Evolutionary conservation across 345 rosid genomes (phyloP), one percentile per base, ranked within the genome.

Genomic region (Brassica napus): DNA sequence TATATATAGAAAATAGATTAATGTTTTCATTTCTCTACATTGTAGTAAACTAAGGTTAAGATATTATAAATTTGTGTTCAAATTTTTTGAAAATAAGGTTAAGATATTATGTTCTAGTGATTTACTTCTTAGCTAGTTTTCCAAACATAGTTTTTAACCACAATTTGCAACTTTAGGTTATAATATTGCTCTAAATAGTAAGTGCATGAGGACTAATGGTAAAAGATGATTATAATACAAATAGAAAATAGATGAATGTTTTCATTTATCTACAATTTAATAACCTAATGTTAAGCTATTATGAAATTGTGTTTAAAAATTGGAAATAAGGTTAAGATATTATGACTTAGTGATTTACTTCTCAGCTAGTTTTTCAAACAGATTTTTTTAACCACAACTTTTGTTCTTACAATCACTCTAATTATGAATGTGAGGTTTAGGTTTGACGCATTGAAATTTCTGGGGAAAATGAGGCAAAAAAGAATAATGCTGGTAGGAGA

Each of bases 401-500:
- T 24, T 4, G 23, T 55, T 49, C 11, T 52, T 35, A 31, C 18
- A 26, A 49, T 3, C 1, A 21, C 8, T 61, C 61, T n/a, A 52
- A 77, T 28, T 6, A 9, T 66, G 42, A 42, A 52, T 52, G 57
- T 49, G 54, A 26, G 68, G 28, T 52, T 65, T 75, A 94, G 98
- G 88, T 92, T 94, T 84, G 87, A 95, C 84, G 98, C 98, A 44
- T 76, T 91, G 82, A 86, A 87, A 26, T 91, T 90, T 84, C 87
- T 93, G 34, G 97, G 89, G 64, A 89, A 85, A 81, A 90, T 90
- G 92, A 93, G 98, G 72, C 84, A 73, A 80, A 93, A 91, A 77
- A 91, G 97, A 79, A 85, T 91, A 77, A 86, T 95, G 94, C 78
- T 95, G 60, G 94, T 95, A 16, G 99, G 99, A 62, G 99, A 95